phyloP scores from a whole-genome alignment of 371 early-diverging fungal genomes.

The Mortierella sp. region DNA sequence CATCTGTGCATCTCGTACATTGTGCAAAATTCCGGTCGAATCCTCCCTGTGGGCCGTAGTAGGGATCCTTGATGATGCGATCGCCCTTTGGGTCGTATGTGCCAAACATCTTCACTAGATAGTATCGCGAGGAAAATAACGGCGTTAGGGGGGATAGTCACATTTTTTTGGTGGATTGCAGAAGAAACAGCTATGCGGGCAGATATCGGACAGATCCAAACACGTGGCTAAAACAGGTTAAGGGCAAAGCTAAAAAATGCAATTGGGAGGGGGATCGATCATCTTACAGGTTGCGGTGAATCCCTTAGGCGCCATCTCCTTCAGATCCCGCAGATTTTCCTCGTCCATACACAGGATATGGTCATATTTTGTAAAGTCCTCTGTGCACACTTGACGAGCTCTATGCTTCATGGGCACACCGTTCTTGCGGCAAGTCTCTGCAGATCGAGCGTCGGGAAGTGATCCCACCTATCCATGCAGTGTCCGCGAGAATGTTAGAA shows the following conservation, averaged over 20 bases:
- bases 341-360: conserved; percentile 91
- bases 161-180: too few relatives aligned
- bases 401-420: conserved; percentile 85
- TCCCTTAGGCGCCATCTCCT: conserved; percentile 59
- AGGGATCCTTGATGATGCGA: conserved; percentile 86
- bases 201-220: neutral
- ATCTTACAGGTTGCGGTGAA: conserved; percentile 62
- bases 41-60: conserved; percentile 89
- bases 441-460: conserved; percentile 79
- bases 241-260: too few relatives aligned
- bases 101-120: conserved; percentile 83
- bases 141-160: too few relatives aligned
- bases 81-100: conserved; percentile 84
- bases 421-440: conserved; percentile 75
- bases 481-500: neutral
- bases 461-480: conserved; percentile 65
- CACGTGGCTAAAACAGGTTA: neutral
- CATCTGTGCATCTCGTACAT: conserved; percentile 76
- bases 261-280: too few relatives aligned
- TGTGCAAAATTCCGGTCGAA: conserved; percentile 91
- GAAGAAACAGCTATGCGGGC: neutral
- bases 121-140: neutral
- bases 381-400: conserved; percentile 72
- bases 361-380: conserved; percentile 81
- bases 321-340: conserved; percentile 78